Evolutionary conservation across 805 yeast genomes (phyloP), one percentile per base, ranked within the genome.

Genomic region (Yamadazyma akitaensis): DNA sequence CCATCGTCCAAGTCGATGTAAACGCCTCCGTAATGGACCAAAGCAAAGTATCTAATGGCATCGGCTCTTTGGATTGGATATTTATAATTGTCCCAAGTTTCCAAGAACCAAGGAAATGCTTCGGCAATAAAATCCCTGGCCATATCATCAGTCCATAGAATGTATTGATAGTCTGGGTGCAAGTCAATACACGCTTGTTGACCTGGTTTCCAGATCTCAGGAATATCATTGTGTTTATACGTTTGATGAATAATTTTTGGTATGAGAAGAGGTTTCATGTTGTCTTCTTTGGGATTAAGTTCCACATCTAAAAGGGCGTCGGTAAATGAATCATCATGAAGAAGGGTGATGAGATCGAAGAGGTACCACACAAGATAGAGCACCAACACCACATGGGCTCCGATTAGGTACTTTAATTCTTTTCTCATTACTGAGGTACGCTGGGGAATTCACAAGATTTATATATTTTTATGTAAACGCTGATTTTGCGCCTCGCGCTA

Each of bases 171-270:
- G 64, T 89, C 97, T 1, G 94, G 92, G 61, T 91, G 95, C 46
- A 84, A 67, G 50, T 85, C 86, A 36, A 80, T 75, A 61, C 96
- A 88, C 21, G 79, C 78, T 60, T 82, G 76, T 59, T 88, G 96
- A 25, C 95, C 89, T 5, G 75, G 77, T 50, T 70, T 72, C 97
- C 97, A 91, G 40, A 77, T 72, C 42, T 82, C 90, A 2, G 97
- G 97, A 13, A 90, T 79, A 17, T 82, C 77, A 12, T 70, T 75
- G 17, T 88, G 85, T 62, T 87, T 90, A 66, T 91, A 91, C 12
- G 97, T 91, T 64, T 91, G 97, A 62, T 91, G 97, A 46, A 91
- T 89, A 61, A 90, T 89, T 59, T 85, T 87, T 33, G 97, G 97
- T 39, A 90, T 88, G 33, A 85, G 61, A 49, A 75, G 76, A 9